phyloP scores from a whole-genome alignment of 164 flowering plant genomes.

The Kalanchoe fedtschenkoi region DNA sequence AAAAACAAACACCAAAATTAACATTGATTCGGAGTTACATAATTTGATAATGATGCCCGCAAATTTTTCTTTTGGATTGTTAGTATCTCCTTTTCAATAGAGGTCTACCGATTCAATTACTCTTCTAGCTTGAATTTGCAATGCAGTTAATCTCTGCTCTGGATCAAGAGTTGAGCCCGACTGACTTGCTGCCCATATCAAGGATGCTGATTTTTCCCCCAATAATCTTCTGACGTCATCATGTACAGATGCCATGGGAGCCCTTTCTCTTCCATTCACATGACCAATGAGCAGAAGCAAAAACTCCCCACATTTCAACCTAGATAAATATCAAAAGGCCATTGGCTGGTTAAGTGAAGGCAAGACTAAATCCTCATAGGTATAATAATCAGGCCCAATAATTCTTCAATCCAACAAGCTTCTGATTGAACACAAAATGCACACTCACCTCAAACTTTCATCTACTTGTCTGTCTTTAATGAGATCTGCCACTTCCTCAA shows the following conservation, averaged over 20 bases:
- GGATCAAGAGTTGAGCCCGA: conserved; percentile 88
- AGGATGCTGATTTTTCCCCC: conserved; percentile 89
- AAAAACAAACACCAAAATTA: no score
- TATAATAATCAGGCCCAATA: not conserved
- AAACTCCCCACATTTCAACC: conserved; percentile 93
- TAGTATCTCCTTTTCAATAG: no score
- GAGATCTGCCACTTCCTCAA: conserved; percentile 75
- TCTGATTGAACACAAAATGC: not conserved
- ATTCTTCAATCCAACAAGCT: no score
- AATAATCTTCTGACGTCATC: conserved; percentile 67
- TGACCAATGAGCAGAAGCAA: conserved; percentile 84
- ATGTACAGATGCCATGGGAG: conserved; percentile 61
- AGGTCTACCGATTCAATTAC: conserved; percentile 87
- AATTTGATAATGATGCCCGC: no score
- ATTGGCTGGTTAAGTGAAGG: not conserved
- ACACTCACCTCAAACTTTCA: conserved; percentile 63
- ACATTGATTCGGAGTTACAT: no score
- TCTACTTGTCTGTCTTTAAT: conserved; percentile 73
- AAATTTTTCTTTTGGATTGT: no score
- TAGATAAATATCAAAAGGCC: conserved; percentile 8
- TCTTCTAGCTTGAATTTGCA: conserved; percentile 82
- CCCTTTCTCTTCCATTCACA: conserved; percentile 59
- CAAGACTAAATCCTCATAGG: not conserved
- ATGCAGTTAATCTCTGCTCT: conserved; percentile 69
- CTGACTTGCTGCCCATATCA: conserved; percentile 98